These are phyloP conservation scores for Phytophthora megakarya DNA, from an alignment of 352 stramenopile species.

Conservation along the genomic window DNA sequence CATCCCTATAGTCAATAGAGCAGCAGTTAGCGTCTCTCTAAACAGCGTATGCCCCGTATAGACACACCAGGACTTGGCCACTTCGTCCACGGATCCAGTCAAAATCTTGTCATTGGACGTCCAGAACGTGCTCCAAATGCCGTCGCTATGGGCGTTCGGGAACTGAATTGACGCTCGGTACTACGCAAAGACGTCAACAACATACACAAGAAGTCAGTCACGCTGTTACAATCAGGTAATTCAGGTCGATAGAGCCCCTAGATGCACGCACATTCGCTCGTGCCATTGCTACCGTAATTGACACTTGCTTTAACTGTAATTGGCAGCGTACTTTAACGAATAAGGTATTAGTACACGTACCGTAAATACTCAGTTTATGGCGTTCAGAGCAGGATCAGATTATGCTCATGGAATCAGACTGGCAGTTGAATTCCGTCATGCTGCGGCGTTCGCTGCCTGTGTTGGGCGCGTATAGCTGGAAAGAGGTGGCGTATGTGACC, in stretches of 20 bases:
- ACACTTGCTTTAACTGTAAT: too few species aligned
- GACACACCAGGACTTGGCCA: conserved; percentile 82
- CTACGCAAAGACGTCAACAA: conserved; percentile 32
- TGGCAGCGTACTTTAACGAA: conserved; percentile 15
- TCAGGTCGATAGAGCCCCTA: background rate
- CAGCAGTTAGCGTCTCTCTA: background rate
- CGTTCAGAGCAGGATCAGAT: conserved; percentile 16
- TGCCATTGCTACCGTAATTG: conserved; percentile 28
- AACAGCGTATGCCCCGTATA: background rate
- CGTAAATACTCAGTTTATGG: conserved; percentile 4
- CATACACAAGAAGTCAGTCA: conserved; percentile 1
- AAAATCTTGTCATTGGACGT: conserved; percentile 88
- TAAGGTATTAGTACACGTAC: conserved; percentile 7
- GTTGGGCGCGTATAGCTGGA: conserved; percentile 57
- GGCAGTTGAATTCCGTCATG: conserved; percentile 16
- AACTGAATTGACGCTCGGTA: conserved; percentile 85
- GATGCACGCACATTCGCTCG: conserved; percentile 28
- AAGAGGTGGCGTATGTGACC: conserved; percentile 65
- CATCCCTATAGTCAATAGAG: conserved; percentile 45
- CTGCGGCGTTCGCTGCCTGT: conserved; percentile 37
- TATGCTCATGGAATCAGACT: conserved; percentile 25
- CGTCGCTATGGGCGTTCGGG: conserved; percentile 84
- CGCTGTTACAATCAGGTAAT: background rate
- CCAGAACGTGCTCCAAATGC: conserved; percentile 91
- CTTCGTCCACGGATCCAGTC: conserved; percentile 87